A percentile compares a stretch with the other conserved stretches of the same genome.
phyloP scores from a whole-genome alignment of 805 yeast species.

The Pichia thaimueangensis region DNA sequence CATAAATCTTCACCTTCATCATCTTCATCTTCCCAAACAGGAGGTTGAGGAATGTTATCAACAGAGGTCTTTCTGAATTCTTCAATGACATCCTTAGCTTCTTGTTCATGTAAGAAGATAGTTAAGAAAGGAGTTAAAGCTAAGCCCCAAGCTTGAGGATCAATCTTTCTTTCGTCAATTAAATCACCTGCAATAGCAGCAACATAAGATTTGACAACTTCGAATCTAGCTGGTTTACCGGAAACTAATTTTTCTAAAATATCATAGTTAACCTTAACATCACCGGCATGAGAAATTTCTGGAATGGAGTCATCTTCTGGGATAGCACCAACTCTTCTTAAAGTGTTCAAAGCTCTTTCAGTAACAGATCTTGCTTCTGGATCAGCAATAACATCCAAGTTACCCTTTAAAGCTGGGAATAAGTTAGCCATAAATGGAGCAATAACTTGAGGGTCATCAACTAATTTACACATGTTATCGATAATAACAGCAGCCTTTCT shows the following conservation, averaged over 20 bases:
- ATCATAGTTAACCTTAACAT: conserved; percentile 75
- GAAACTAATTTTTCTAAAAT: conserved; percentile 71
- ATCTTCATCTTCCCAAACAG: conserved; percentile 84
- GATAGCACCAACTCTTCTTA: conserved; percentile 98
- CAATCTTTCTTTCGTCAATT: conserved; percentile 95
- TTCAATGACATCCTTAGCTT: conserved; percentile 85
- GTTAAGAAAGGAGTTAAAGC: conserved; percentile 91
- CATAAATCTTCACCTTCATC: conserved; percentile 99
- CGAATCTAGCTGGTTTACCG: conserved; percentile 72
- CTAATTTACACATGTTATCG: conserved; percentile 99
- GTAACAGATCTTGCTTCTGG: conserved; percentile 99
- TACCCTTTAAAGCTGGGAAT: conserved; percentile 92
- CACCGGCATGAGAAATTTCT: conserved; percentile 99
- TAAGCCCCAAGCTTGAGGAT: conserved; percentile 86
- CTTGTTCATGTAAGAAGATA: conserved; percentile 88
- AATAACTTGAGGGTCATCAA: conserved; percentile 99
- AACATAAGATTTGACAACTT: conserved; percentile 68
- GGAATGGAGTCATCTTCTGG: conserved; percentile 86
- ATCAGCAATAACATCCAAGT: conserved; percentile 96
- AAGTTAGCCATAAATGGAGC: conserved; percentile 97
- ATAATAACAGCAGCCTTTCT: conserved; percentile 99
- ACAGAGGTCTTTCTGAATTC: conserved; percentile 93
- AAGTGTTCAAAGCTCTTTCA: conserved; percentile 91
- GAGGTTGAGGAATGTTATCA: conserved; percentile 97
- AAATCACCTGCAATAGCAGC: conserved; percentile 98